Conservation (phyloP, 192 early-diverging fungal genomes). For the Paraglomus brasilianum region DNA sequence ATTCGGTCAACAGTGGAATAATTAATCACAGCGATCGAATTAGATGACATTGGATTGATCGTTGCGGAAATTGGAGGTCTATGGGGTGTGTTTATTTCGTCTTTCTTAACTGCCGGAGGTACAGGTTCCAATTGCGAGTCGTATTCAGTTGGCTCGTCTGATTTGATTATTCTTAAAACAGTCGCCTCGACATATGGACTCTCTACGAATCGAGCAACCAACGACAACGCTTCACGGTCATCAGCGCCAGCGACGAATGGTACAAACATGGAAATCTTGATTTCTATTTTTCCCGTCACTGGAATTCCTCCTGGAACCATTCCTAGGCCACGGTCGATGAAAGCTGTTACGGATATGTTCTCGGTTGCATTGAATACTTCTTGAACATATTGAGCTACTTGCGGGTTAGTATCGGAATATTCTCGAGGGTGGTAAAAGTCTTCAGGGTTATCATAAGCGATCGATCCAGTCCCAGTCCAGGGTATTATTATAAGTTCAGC, state of each 20-base stretch:
- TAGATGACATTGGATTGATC: constrained; percentile 29
- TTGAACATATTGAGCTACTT: constrained; percentile 48
- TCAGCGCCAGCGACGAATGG: constrained; percentile 73
- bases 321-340: constrained; percentile 77
- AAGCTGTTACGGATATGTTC: constrained; percentile 52
- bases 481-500: constrained; percentile 57
- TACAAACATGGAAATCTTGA: constrained; percentile 52
- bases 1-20: constrained; percentile 21
- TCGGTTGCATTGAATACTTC: constrained; percentile 39
- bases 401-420: constrained; percentile 37
- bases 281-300: constrained; percentile 35
- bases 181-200: constrained; percentile 43
- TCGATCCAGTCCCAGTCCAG: constrained; percentile 24
- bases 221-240: constrained; percentile 61
- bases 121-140: not conserved
- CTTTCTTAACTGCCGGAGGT: not conserved
- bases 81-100: not conserved
- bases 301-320: constrained; percentile 29
- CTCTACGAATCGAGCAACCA: constrained; percentile 52
- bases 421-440: not conserved
- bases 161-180: constrained; percentile 47
- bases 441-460: constrained; percentile 21
- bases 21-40: constrained; percentile 7
- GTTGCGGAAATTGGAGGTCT: constrained; percentile 21
- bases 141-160: constrained; percentile 3